phyloP scores from a whole-genome alignment of 192 early-diverging fungal genomes.

The Coemansia sp. region DNA sequence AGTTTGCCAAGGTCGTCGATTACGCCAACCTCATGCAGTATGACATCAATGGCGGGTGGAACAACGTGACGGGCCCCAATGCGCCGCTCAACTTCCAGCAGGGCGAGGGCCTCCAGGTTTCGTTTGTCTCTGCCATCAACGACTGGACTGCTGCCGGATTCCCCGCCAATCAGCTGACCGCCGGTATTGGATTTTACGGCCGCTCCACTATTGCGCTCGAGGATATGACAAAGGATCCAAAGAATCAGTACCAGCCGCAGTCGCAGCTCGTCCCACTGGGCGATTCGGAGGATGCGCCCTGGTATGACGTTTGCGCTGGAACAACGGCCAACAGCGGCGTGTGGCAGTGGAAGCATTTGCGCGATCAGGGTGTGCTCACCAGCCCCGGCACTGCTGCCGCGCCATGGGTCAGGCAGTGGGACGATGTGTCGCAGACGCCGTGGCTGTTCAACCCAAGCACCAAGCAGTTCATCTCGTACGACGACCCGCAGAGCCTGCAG shows the following conservation, averaged over 20 bases:
- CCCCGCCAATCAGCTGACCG: constrained; percentile 59
- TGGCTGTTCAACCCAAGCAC: constrained; percentile 66
- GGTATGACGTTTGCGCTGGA: constrained; percentile 54
- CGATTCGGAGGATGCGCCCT: constrained; percentile 56
- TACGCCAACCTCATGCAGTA: constrained; percentile 72
- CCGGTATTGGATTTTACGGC: constrained; percentile 66
- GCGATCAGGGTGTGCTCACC: constrained; percentile 55
- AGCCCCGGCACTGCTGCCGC: constrained; percentile 52
- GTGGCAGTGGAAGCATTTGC: constrained; percentile 67
- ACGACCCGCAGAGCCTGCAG: constrained; percentile 60
- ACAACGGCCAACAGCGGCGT: constrained; percentile 55
- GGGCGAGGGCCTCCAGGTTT: constrained; percentile 33
- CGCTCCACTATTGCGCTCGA: constrained; percentile 43
- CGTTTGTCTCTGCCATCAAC: constrained; percentile 53
- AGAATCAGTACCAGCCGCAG: constrained; percentile 46
- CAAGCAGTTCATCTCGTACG: constrained; percentile 66
- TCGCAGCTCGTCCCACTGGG: constrained; percentile 44
- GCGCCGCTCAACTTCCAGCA: constrained; percentile 55
- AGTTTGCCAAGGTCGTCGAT: constrained; percentile 61
- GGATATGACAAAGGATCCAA: constrained; percentile 56
- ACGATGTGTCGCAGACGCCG: constrained; percentile 61
- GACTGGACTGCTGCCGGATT: constrained; percentile 60
- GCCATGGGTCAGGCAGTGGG: constrained; percentile 66
- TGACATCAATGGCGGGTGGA: constrained; percentile 62
- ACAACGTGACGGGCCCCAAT: constrained; percentile 58